A percentile compares a stretch with the other conserved stretches of the same genome.
Evolutionary conservation across 768 basidiomycete species (phyloP).

Genomic region (Phylloporus sp.): DNA sequence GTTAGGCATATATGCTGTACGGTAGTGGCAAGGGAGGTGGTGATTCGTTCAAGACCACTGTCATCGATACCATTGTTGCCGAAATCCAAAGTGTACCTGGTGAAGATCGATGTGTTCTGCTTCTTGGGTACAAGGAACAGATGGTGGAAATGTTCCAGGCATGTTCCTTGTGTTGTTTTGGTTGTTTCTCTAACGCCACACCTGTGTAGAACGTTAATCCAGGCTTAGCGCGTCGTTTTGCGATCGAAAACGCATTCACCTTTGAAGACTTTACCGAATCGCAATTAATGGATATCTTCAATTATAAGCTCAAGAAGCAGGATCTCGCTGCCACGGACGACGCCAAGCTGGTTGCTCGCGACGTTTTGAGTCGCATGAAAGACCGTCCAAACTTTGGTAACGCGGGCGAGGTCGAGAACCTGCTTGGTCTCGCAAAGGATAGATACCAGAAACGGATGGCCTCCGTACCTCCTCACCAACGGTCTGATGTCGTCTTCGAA

Average conservation of each 20-base stretch:
- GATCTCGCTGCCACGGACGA: conserved; percentile 52
- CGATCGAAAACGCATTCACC: conserved; percentile 64
- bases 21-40: conserved; percentile 34
- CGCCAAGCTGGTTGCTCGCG: conserved; percentile 56
- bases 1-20: conserved; percentile 45
- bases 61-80: conserved; percentile 72
- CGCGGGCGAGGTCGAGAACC: conserved; percentile 60
- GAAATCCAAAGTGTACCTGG: conserved; percentile 68
- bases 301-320: conserved; percentile 54
- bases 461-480: conserved; percentile 16
- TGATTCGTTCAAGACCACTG: conserved; percentile 60
- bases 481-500: conserved; percentile 32
- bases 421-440: conserved; percentile 48
- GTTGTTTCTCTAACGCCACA: neutral
- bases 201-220: conserved; percentile 60
- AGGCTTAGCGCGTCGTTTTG: conserved; percentile 61
- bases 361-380: conserved; percentile 35
- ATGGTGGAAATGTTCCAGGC: conserved; percentile 78
- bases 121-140: conserved; percentile 61
- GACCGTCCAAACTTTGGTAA: conserved; percentile 63
- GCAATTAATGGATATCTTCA: conserved; percentile 49
- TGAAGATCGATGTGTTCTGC: conserved; percentile 64
- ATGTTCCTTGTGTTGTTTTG: conserved; percentile 3
- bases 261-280: conserved; percentile 61
- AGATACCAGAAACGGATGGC: conserved; percentile 41